Conservation (phyloP, 1,284 basidiomycete species). For the Puccinia coronata region DNA sequence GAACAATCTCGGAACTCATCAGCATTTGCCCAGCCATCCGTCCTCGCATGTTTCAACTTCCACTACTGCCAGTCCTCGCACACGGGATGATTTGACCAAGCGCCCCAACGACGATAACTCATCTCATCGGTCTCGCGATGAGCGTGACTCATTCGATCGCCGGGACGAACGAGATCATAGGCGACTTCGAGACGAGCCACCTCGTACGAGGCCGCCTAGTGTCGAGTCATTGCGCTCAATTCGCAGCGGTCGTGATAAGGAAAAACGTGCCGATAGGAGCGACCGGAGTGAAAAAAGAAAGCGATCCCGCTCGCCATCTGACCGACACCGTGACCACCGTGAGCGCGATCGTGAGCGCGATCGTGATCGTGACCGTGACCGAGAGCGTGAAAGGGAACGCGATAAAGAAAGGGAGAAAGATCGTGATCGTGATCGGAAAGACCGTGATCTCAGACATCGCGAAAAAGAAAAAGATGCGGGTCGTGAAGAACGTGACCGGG, state of each 20-base stretch:
- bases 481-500: conserved; percentile 52
- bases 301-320: conserved; percentile 47
- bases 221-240: conserved; percentile 51
- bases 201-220: conserved; percentile 51
- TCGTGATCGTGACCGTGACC: conserved; percentile 54
- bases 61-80: conserved; percentile 16
- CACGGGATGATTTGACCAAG: conserved; percentile 19
- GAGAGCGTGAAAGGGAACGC: conserved; percentile 55
- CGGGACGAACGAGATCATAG: conserved; percentile 50
- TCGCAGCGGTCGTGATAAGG: conserved; percentile 36
- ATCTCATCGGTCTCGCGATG: conserved; percentile 33
- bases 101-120: not conserved
- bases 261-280: conserved; percentile 45
- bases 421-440: conserved; percentile 44
- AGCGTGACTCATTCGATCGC: conserved; percentile 35
- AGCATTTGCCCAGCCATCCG: conserved; percentile 27
- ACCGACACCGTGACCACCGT: conserved; percentile 53
- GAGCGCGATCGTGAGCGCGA: conserved; percentile 54
- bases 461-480: conserved; percentile 53
- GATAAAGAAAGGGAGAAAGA: conserved; percentile 50
- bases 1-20: not conserved
- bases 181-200: conserved; percentile 59
- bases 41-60: conserved; percentile 20
- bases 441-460: conserved; percentile 34
- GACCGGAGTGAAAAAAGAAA: conserved; percentile 50